Evolutionary conservation across 2,329 filamentous ascomycete genomes (phyloP), one percentile per base, ranked within the genome.

Genomic region (Myriosclerotinia scirpicola): DNA sequence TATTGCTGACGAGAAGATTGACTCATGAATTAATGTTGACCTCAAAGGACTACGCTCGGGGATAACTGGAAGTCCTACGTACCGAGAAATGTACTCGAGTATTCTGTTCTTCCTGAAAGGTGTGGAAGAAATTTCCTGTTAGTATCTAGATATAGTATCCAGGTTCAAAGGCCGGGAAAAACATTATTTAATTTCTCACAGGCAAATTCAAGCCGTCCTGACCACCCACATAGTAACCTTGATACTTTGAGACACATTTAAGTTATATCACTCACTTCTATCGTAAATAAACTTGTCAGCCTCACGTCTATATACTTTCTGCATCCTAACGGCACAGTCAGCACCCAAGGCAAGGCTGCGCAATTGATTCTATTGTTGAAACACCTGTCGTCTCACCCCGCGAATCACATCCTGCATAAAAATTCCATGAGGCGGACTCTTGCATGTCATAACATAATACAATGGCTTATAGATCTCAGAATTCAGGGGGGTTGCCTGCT

Each of bases 401-500:
- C 60, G 46, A 62, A 62, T 62, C 60, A 54, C 1, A 38, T 26
- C 4, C 26, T 2, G 11, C 52, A 50, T 38, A 12, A 4, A 6
- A 17, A 63, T 63, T 26, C 46, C 22, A 12, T 14, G 17, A 22
- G 60, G 48, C 50, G 20, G 22, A 54, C 44, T 54, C 17, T 50
- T 54, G 60, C 50, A 46, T 54, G 22, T 54, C 50, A 54, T 63
- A 20, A n/a, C 5, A 53, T 63, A 9, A 53, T 63, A 22, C 50
- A 34, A 36, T 46, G 50, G 50, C 46, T 63, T 30, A 54, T 42
- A 12, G 26, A 26, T 12, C 1, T 9, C 36, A 12, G 15, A 30
- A 14, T 15, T 11, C 36, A 63, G 60, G 60, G 60, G 60, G 38
- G 54, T 64, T 46, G n/a, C 26, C 8, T 42, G 52, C 50, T 64